A percentile compares a stretch with the other conserved stretches of the same genome.
phyloP scores from a whole-genome alignment of 2,329 filamentous ascomycete species.

The Beauveria sp. region DNA sequence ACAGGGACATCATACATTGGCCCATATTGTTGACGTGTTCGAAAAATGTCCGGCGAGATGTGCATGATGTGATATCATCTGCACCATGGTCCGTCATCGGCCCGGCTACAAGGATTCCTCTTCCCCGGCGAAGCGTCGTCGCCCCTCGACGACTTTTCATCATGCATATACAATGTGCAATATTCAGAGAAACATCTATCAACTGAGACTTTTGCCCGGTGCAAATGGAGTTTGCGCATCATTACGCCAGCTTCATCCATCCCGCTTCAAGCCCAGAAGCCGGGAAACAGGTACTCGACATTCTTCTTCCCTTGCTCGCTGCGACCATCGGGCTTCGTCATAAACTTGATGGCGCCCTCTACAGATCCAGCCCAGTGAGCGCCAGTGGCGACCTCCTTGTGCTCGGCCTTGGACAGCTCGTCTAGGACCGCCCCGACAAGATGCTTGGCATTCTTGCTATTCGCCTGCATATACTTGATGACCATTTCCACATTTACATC shows the following conservation, averaged over 20 bases:
- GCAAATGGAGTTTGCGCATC: background rate
- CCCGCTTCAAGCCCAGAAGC: conserved; percentile 49
- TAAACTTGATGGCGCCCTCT: conserved; percentile 70
- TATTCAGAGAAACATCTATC: background rate
- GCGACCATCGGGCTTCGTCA: conserved; percentile 72
- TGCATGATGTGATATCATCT: background rate
- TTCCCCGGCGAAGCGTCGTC: background rate
- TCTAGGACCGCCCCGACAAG: conserved; percentile 84
- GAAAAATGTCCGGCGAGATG: background rate
- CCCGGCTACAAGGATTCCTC: background rate
- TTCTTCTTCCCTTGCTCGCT: conserved; percentile 68
- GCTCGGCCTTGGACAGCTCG: conserved; percentile 69
- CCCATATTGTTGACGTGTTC: background rate
- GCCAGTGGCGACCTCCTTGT: conserved; percentile 66
- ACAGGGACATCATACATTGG: background rate
- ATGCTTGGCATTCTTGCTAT: conserved; percentile 76
- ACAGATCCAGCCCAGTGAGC: conserved; percentile 73
- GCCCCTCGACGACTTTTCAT: background rate
- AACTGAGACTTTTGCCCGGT: background rate
- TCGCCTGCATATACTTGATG: conserved; percentile 91
- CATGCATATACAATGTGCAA: background rate
- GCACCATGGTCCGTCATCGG: background rate
- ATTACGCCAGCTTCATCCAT: background rate
- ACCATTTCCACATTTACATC: conserved; percentile 96
- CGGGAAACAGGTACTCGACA: conserved; percentile 81